These are phyloP conservation scores for Ascoidea tarda DNA, from an alignment of 805 yeast species.

Conservation along the genomic window DNA sequence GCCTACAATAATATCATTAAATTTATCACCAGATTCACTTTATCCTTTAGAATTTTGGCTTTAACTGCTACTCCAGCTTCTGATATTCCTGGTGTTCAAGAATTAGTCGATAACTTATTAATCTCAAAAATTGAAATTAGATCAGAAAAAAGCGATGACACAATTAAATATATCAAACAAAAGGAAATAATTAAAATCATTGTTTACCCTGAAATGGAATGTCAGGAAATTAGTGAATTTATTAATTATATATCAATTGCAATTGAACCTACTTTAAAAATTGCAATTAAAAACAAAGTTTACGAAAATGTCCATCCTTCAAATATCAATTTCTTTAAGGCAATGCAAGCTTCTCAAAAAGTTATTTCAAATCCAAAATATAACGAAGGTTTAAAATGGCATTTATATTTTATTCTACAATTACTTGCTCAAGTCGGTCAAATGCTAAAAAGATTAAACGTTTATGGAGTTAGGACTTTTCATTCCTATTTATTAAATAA, in stretches of 20 bases:
- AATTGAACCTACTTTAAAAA: constrained; percentile 45
- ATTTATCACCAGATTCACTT: constrained; percentile 44
- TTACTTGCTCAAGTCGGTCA: constrained; percentile 61
- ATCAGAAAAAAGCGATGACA: constrained; percentile 74
- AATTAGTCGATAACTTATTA: constrained; percentile 55
- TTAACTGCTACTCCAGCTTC: constrained; percentile 95
- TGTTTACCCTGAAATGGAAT: constrained; percentile 26
- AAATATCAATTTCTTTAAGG: constrained; percentile 53
- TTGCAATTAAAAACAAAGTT: constrained; percentile 49
- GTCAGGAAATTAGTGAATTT: constrained; percentile 38
- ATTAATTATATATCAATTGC: constrained; percentile 47
- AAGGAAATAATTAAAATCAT: constrained; percentile 47
- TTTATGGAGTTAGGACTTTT: constrained; percentile 76
- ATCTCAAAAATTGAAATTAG: constrained; percentile 75
- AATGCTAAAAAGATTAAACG: constrained; percentile 49
- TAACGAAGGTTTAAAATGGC: constrained; percentile 66
- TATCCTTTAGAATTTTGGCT: constrained; percentile 65
- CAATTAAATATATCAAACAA: constrained; percentile 60
- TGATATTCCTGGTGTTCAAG: constrained; percentile 77
- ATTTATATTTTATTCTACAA: constrained; percentile 45
- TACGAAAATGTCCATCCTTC: constrained; percentile 55
- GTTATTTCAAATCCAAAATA: constrained; percentile 36
- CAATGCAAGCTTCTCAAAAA: constrained; percentile 54
- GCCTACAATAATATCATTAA: constrained; percentile 78
- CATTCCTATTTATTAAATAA: constrained; percentile 51